phyloP scores from a whole-genome alignment of 2,329 filamentous ascomycete species.

The Aureobasidium lini region DNA sequence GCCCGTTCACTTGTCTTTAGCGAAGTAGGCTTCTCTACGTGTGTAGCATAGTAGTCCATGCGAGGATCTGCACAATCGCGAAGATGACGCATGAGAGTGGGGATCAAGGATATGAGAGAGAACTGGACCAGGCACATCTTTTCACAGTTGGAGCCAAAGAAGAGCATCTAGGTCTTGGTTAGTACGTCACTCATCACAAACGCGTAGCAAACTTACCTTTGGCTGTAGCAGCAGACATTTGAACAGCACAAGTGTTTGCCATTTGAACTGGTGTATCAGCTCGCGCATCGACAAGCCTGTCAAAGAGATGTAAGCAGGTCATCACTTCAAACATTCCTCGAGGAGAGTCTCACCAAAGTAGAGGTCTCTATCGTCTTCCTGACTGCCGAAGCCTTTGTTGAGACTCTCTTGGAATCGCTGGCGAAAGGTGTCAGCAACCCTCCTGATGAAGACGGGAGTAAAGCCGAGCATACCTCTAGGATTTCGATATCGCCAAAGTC shows the following conservation, averaged over 20 bases:
- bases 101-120: constrained; percentile 89
- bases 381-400: constrained; percentile 48
- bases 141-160: constrained; percentile 96
- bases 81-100: constrained; percentile 81
- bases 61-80: constrained; percentile 94
- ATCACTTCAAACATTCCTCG: neutral
- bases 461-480: constrained; percentile 45
- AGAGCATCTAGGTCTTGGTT: constrained; percentile 68
- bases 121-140: constrained; percentile 97
- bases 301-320: neutral
- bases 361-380: constrained; percentile 71
- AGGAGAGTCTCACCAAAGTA: constrained; percentile 62
- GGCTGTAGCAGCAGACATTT: constrained; percentile 91
- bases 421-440: constrained; percentile 23
- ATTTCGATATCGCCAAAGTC: constrained; percentile 93
- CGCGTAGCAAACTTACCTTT: constrained; percentile 54
- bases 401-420: constrained; percentile 79
- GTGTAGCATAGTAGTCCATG: constrained; percentile 73
- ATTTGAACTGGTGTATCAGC: constrained; percentile 87
- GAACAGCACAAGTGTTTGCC: constrained; percentile 86
- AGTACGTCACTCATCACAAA: neutral
- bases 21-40: constrained; percentile 68
- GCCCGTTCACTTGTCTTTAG: constrained; percentile 84
- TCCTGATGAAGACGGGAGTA: neutral
- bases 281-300: constrained; percentile 69